These are phyloP conservation scores for Sugiyamaella marilandica DNA, from an alignment of 805 yeast species.

Conservation along the genomic window DNA sequence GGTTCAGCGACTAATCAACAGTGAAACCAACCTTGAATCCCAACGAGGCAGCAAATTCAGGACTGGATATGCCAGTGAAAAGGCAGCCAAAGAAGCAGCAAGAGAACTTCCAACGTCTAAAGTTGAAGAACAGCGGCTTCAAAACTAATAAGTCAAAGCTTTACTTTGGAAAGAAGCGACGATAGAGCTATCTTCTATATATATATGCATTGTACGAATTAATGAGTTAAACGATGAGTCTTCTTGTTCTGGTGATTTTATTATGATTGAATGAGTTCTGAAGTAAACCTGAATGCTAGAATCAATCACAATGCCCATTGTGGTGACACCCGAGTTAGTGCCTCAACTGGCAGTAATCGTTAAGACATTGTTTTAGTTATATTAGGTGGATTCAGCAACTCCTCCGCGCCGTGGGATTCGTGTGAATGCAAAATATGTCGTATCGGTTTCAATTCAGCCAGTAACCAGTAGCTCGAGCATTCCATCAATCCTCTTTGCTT, in stretches of 20 bases:
- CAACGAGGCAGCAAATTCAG: background rate
- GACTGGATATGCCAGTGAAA: constrained; percentile 24
- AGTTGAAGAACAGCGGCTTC: constrained; percentile 20
- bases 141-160: constrained; percentile 15
- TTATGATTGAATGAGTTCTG: no score
- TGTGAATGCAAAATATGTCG: no score
- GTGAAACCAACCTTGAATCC: background rate
- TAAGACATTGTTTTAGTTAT: no score
- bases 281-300: no score
- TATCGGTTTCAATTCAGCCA: background rate
- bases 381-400: no score
- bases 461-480: constrained; percentile 82
- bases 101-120: constrained; percentile 22
- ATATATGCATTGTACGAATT: no score
- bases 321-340: no score
- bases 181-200: background rate
- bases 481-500: constrained; percentile 86
- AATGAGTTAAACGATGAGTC: no score
- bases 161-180: background rate
- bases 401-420: no score
- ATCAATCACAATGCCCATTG: no score
- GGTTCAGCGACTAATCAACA: background rate
- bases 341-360: no score
- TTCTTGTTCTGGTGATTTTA: no score
- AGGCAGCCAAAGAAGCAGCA: constrained; percentile 21